Base-by-base conservation (phyloP, 768 basidiomycete species). In the Lanmaoa rubissima region DNA sequence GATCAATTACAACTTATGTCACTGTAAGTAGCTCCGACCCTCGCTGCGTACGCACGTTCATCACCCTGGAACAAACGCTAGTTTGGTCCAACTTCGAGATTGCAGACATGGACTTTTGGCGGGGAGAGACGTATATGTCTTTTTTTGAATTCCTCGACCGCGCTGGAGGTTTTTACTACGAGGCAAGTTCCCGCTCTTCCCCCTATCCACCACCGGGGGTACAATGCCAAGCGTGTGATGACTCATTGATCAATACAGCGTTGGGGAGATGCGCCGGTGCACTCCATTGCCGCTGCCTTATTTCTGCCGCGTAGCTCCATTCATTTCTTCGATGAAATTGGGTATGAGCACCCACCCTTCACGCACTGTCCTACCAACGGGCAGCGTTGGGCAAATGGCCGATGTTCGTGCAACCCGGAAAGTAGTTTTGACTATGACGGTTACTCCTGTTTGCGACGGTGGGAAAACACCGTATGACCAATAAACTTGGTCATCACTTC, bases 61-160 rank as follows among this genome's bases (percentile, higher is more conserved):
- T 48, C 26, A 39, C 8, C n/a, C 14, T 10, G 35, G 45, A 40
- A 54, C 14, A 21, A 24, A 51, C 4, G 46, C 14, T 28, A 92
- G 90, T 92, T 76, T 94, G 92, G 92, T 90, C 86, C 61, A 97
- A 95, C 73, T 96, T 97, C 61, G 94, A 97, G 72, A 95, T 97
- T 50, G 94, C 77, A 6, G 84, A 86, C 63, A 80, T 95, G 59
- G 86, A 91, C 57, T 83, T 96, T 62, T 94, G 91, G 91, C 78
- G 93, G 62, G 76, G 85, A 17, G 86, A 94, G 58, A 85, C 87
- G 0, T 97, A 97, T 69, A 78, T 77, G 60, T 83, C 87, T 57
- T 96, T 86, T 77, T 96, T 96, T 64, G 86, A 92, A 42, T 83
- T 82, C 69, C 80, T 97, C 11, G 94, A 96, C 48, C 67, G 78